A percentile compares a stretch with the other conserved stretches of the same genome.
Evolutionary conservation across 2,329 filamentous ascomycete genomes (phyloP).

Genomic region (Beauveria scarabaeidicola): DNA sequence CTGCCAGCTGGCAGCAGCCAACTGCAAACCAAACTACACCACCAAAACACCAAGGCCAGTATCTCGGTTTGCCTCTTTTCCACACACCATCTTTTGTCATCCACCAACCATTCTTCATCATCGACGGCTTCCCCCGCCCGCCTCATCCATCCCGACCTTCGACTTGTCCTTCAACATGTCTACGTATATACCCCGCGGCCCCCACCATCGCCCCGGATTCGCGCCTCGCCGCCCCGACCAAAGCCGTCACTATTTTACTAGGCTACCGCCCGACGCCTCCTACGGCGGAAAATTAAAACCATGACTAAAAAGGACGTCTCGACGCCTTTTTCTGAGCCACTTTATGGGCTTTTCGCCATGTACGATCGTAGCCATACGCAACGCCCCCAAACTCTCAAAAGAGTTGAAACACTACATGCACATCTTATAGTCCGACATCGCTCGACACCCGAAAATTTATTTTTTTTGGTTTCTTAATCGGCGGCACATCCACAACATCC

Average conservation of each 20-base stretch:
- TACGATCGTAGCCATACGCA: background rate
- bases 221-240: background rate
- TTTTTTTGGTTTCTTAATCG: background rate
- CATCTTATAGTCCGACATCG: conserved; percentile 10
- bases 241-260: background rate
- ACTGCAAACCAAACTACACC: background rate
- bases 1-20: background rate
- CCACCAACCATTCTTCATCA: background rate
- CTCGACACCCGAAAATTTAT: background rate
- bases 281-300: background rate
- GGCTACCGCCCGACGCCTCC: background rate
- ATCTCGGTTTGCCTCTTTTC: background rate
- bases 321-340: conserved; percentile 7
- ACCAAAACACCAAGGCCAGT: background rate
- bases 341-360: background rate
- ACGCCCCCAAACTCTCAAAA: background rate
- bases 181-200: background rate
- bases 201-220: background rate
- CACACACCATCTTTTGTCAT: background rate
- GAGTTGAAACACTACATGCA: conserved; percentile 1
- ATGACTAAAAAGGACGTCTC: conserved; percentile 5
- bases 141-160: background rate
- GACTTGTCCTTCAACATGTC: background rate
- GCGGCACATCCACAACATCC: background rate
- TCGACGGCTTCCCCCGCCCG: background rate